Evolutionary conservation across 2,329 filamentous ascomycete species (phyloP), one percentile per base, ranked within the genome.

Genomic region (Pseudocercospora macadamiae): DNA sequence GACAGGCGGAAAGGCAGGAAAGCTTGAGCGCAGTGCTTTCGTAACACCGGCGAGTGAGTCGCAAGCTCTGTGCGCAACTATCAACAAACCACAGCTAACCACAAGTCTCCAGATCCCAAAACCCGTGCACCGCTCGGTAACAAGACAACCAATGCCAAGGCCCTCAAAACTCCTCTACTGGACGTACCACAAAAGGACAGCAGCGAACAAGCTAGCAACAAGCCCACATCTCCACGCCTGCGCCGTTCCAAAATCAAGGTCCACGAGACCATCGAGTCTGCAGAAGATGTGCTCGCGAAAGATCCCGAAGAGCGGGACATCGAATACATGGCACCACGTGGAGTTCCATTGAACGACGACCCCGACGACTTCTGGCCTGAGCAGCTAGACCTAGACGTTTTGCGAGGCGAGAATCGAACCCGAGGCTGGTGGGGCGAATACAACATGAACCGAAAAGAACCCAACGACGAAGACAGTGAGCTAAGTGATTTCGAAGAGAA

Each of bases 81-180:
- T 42, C 30, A 30, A 32, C 61, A 26, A 23, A 62, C 21, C 18
- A 54, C 6, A 21, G 47, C 47, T 49, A 34, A 49, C 16, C 1
- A 48, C 54, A 49, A n/a, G n/a, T n/a, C 55, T 61, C 12, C 28
- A 88, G 86, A 82, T 56, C 83, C 87, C 51, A 86, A 86, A 59
- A 87, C 81, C 60, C 87, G 93, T 69, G 92, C 93, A 34, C 90
- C 91, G 10, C 79, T 99, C 48, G 93, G 93, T 30, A 89, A 91
- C 81, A 99, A 99, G 77, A 97, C 93, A 1, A 97, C 95, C 53
- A 99, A 99, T 75, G 91, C 90, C 54, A 97, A 96, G 79, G 84
- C 81, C 51, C 83, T 86, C 65, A 87, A 89, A 63, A 87, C 86
- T 3, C 84, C 26, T n/a, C 65, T 61, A 10, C 18, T 87, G 83